A percentile compares a stretch with the other conserved stretches of the same genome.
These are phyloP conservation scores for Solanum clarkiae DNA, from an alignment of 257 asterid genomes.

Conservation along the genomic window DNA sequence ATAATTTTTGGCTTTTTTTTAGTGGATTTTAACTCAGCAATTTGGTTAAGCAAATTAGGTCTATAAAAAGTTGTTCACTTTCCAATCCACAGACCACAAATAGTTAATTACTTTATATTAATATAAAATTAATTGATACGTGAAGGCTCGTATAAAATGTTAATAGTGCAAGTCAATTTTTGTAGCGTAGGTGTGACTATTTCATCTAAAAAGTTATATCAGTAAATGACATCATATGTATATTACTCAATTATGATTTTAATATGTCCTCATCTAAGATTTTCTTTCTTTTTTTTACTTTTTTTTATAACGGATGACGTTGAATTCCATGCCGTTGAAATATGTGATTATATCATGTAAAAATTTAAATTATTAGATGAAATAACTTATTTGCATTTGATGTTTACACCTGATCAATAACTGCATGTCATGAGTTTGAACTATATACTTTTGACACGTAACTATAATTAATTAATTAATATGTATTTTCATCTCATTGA, in stretches of 20 bases:
- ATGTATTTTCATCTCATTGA: neutral
- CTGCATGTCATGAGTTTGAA: neutral
- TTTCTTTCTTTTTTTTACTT: fast-evolving
- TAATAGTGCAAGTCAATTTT: neutral
- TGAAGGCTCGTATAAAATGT: neutral
- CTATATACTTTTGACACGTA: neutral
- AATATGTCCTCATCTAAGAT: neutral
- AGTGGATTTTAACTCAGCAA: neutral
- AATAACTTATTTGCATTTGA: too few relatives aligned
- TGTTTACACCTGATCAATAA: neutral
- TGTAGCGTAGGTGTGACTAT: neutral
- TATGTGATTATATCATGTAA: neutral
- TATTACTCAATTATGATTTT: neutral
- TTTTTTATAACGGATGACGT: neutral
- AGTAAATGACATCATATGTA: neutral
- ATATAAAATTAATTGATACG: neutral
- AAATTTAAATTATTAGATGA: too few relatives aligned
- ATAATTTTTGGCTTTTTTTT: neutral
- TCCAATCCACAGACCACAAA: neutral
- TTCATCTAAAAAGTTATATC: neutral
- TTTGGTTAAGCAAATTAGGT: neutral
- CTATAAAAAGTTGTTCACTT: neutral
- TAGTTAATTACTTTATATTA: neutral
- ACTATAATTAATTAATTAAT: neutral
- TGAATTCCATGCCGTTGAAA: neutral